phyloP scores from a whole-genome alignment of 1,284 basidiomycete species.

The Farysia itapuensis region DNA sequence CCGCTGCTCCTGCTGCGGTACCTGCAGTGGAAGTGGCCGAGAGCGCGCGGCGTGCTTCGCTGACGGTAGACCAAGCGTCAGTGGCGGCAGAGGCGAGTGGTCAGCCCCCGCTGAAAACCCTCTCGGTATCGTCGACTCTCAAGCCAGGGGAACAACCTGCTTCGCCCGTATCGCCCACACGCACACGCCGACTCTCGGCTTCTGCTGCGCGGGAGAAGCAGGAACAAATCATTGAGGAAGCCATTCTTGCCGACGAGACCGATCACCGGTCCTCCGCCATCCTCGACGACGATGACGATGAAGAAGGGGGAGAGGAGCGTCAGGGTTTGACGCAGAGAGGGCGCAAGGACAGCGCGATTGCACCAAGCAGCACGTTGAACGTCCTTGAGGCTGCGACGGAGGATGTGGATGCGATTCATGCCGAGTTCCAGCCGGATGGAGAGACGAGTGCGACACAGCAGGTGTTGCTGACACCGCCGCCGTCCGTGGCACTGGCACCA shows the following conservation, averaged over 20 bases:
- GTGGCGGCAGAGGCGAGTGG: slow-evolving; percentile 35
- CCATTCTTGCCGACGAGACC: slow-evolving; percentile 25
- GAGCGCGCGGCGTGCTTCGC: slow-evolving; percentile 8
- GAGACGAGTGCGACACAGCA: neutral
- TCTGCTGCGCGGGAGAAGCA: slow-evolving; percentile 13
- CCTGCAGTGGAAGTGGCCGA: neutral
- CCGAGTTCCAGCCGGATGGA: slow-evolving; percentile 5
- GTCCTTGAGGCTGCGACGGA: neutral
- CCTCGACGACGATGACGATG: too few species aligned
- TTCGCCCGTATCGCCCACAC: slow-evolving; percentile 2
- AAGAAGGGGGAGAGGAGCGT: neutral
- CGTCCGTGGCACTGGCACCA: too few species aligned
- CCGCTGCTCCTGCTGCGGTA: neutral
- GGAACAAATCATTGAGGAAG: slow-evolving; percentile 41
- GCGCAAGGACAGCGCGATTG: neutral
- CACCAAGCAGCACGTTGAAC: neutral
- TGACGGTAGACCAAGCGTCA: slow-evolving; percentile 34
- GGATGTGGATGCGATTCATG: slow-evolving; percentile 20
- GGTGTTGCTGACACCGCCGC: too few species aligned
- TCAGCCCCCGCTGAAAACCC: slow-evolving; percentile 20
- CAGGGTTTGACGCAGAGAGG: neutral
- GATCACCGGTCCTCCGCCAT: too few species aligned
- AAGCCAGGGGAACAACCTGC: slow-evolving; percentile 10
- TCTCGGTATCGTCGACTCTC: slow-evolving; percentile 25
- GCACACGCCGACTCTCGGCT: slow-evolving; percentile 9